These are phyloP conservation scores for Xerocomellus amylosporus DNA, from an alignment of 768 basidiomycete genomes.

Conservation along the genomic window DNA sequence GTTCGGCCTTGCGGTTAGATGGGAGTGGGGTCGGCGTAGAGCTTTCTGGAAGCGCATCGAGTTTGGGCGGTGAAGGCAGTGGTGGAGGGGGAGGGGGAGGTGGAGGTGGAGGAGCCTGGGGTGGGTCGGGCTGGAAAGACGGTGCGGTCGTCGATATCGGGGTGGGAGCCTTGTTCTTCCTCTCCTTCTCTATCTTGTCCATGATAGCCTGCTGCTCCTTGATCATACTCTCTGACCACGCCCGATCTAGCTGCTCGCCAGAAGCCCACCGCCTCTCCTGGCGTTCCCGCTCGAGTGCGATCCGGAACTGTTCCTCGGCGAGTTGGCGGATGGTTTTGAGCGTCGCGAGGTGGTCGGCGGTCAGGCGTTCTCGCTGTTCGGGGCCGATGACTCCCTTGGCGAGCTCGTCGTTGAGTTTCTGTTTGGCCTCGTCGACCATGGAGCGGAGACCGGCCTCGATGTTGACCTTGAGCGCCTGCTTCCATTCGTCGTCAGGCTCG, in stretches of 20 bases:
- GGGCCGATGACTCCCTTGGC: constrained; percentile 38
- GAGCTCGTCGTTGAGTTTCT: constrained; percentile 52
- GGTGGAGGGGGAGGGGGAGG: background rate
- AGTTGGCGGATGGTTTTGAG: constrained; percentile 45
- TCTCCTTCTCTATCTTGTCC: constrained; percentile 45
- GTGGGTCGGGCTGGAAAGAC: constrained; percentile 8
- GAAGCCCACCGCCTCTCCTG: constrained; percentile 49
- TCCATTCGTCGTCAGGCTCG: constrained; percentile 60
- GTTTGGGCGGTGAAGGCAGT: constrained; percentile 2
- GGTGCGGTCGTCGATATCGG: background rate
- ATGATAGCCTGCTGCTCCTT: constrained; percentile 45
- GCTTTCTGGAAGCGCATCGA: constrained; percentile 8
- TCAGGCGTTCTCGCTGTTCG: constrained; percentile 36
- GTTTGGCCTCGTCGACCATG: constrained; percentile 60
- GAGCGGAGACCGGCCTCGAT: constrained; percentile 47
- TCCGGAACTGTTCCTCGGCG: constrained; percentile 46
- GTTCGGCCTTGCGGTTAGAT: constrained; percentile 16
- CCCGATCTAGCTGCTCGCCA: constrained; percentile 34
- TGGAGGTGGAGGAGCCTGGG: background rate
- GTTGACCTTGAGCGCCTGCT: constrained; percentile 41
- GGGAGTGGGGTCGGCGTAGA: constrained; percentile 5
- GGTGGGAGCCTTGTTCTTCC: constrained; percentile 20
- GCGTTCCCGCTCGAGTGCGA: constrained; percentile 46
- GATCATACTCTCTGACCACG: constrained; percentile 34
- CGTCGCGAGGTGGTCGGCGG: constrained; percentile 37